Evolutionary conservation across 2,329 filamentous ascomycete species (phyloP).

Genomic region (Trichoderma guizhouense): DNA sequence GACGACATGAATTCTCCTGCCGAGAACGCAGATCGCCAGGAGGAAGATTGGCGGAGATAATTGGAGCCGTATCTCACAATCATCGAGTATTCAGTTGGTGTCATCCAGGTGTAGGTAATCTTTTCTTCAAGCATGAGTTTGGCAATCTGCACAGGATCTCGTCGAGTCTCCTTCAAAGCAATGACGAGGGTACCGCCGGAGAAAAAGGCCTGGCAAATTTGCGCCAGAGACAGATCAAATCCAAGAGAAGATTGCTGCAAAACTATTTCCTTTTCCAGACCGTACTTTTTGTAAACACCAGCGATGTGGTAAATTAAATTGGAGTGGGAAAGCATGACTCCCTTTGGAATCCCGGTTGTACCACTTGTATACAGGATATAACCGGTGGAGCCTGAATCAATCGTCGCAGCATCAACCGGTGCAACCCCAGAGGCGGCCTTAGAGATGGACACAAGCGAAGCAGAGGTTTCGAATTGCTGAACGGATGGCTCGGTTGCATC

Average conservation of each 20-base stretch:
- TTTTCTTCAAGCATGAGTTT: conserved; percentile 30
- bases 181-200: conserved; percentile 35
- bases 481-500: background rate
- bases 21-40: background rate
- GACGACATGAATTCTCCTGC: background rate
- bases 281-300: background rate
- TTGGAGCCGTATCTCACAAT: background rate
- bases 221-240: conserved; percentile 41
- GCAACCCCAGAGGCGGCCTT: background rate
- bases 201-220: conserved; percentile 36
- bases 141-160: conserved; percentile 27
- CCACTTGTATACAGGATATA: background rate
- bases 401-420: background rate
- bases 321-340: background rate
- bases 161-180: background rate
- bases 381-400: background rate
- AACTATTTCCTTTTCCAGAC: conserved; percentile 17
- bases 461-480: background rate
- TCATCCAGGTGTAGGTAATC: conserved; percentile 28
- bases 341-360: background rate
- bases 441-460: background rate
- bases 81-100: background rate
- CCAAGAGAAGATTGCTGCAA: conserved; percentile 39
- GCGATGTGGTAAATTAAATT: background rate
- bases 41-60: background rate